These are phyloP conservation scores for Liriodendron chinense DNA, from an alignment of 164 flowering plant genomes.

Conservation along the genomic window DNA sequence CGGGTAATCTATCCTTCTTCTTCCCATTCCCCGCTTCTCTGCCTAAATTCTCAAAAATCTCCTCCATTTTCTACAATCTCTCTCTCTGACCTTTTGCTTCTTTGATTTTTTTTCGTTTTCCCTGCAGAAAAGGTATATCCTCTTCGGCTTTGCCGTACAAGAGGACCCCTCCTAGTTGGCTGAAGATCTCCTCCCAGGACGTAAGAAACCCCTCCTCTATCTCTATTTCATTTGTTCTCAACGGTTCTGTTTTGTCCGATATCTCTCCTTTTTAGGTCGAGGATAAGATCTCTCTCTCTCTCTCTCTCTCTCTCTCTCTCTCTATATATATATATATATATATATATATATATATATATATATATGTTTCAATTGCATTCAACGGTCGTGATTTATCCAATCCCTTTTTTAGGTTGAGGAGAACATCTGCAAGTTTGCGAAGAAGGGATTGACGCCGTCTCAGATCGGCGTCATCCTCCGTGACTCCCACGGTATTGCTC, in stretches of 20 bases:
- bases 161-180: constrained; percentile 46
- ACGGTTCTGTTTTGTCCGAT: neutral
- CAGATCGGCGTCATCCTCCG: constrained; percentile 57
- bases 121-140: constrained; percentile 45
- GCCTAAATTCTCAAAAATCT: neutral
- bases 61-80: neutral
- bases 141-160: constrained; percentile 49
- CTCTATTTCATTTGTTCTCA: neutral
- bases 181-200: constrained; percentile 34
- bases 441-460: constrained; percentile 57
- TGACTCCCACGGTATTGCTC: constrained; percentile 59
- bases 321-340: too few relatives aligned
- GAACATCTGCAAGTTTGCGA: constrained; percentile 53
- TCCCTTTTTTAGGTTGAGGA: constrained; percentile 41
- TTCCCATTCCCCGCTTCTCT: neutral
- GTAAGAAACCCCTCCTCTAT: constrained; percentile 19
- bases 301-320: too few relatives aligned
- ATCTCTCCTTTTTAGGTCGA: neutral
- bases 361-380: neutral
- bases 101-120: neutral
- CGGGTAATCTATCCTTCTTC: constrained; percentile 22
- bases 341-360: too few relatives aligned
- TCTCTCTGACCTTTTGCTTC: neutral
- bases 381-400: neutral
- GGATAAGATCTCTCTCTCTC: neutral